Conservation (phyloP, 1,284 basidiomycete genomes). For the Agaricales sp. region DNA sequence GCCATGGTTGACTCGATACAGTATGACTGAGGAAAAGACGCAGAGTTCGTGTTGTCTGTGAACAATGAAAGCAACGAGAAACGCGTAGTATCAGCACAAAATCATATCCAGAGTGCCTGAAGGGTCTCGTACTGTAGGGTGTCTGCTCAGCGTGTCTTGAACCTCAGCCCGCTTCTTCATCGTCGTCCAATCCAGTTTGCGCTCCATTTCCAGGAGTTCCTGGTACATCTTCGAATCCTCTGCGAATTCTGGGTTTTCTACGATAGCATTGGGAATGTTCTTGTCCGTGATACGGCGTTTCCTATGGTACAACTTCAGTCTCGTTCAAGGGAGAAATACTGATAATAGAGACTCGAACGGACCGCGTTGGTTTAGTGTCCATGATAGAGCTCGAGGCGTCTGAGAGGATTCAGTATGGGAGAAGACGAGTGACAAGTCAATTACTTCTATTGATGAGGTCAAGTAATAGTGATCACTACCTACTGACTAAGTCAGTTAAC, state of each 20-base stretch:
- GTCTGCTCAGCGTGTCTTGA: constrained; percentile 65
- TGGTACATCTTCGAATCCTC: constrained; percentile 82
- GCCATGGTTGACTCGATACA: constrained; percentile 80
- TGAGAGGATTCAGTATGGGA: background rate
- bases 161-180: constrained; percentile 86
- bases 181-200: constrained; percentile 93
- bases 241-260: constrained; percentile 60
- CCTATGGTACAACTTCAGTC: constrained; percentile 24
- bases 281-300: constrained; percentile 77
- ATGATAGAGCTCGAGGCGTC: too few relatives aligned
- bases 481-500: background rate
- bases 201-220: constrained; percentile 80
- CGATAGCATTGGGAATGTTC: constrained; percentile 60
- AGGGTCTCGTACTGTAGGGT: constrained; percentile 37
- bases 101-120: background rate
- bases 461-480: background rate
- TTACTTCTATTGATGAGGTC: background rate
- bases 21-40: constrained; percentile 88
- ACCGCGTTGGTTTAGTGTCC: background rate
- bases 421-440: background rate
- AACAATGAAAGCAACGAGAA: constrained; percentile 1
- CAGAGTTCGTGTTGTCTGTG: constrained; percentile 74
- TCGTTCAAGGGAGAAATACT: background rate
- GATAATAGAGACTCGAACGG: background rate
- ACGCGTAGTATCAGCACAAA: constrained; percentile 6